A percentile compares a stretch with the other conserved stretches of the same genome.
phyloP scores from a whole-genome alignment of 2,329 filamentous ascomycete genomes.

The Aspergillus sp. region DNA sequence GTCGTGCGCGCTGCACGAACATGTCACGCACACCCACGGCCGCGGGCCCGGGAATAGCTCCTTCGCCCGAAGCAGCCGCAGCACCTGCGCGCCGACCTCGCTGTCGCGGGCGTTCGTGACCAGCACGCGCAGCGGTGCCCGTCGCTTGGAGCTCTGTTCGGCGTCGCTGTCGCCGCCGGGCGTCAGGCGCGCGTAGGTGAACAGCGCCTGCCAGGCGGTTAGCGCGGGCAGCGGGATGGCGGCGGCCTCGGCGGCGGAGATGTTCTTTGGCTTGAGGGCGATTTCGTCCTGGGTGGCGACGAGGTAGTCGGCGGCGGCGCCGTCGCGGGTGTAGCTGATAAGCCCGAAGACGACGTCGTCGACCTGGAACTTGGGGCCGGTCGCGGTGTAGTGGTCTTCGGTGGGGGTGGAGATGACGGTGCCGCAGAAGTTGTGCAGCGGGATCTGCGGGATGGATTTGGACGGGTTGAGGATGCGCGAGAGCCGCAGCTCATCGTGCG shows the following conservation, averaged over 20 bases:
- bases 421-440: constrained; percentile 42
- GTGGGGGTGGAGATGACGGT: constrained; percentile 35
- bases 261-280: constrained; percentile 36
- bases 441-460: constrained; percentile 33
- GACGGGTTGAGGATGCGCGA: constrained; percentile 22
- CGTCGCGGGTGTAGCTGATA: constrained; percentile 36
- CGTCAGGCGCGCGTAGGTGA: constrained; percentile 33
- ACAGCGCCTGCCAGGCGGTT: constrained; percentile 44
- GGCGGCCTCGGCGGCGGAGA: constrained; percentile 32
- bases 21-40: constrained; percentile 40
- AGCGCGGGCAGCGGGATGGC: constrained; percentile 38
- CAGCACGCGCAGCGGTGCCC: constrained; percentile 29
- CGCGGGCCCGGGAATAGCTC: constrained; percentile 28
- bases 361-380: constrained; percentile 38
- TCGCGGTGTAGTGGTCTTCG: constrained; percentile 25
- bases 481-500: constrained; percentile 36
- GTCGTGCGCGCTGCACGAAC: constrained; percentile 17
- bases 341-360: constrained; percentile 41
- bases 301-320: constrained; percentile 41
- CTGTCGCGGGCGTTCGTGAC: constrained; percentile 37
- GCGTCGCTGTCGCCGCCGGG: constrained; percentile 14
- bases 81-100: constrained; percentile 35
- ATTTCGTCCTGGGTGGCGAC: constrained; percentile 39
- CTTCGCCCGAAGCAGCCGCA: constrained; percentile 36
- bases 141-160: neutral